Evolutionary conservation across 352 stramenopile species (phyloP), one percentile per base, ranked within the genome.

Genomic region (Hyaloperonospora arabidopsidis): DNA sequence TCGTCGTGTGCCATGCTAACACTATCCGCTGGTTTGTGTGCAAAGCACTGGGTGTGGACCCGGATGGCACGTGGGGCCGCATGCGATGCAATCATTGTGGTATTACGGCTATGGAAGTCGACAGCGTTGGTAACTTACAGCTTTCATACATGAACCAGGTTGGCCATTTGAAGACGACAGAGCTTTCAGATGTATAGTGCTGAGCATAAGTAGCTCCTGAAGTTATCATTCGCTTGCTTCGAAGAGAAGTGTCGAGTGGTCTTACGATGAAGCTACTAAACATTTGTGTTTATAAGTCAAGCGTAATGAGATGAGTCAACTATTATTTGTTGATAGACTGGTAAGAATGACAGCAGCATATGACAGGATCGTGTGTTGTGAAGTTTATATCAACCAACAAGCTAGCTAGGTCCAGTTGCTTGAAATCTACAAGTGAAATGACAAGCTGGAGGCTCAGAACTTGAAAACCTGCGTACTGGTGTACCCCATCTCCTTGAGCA

Each of bases 1-100:
- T 86, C 17, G 50, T 86, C 11, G 72, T 86, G 36, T 84, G 76
- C 50, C 76, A 86, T 59, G 72, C 77, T 45, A 87, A 85, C 63
- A 79, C 84, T 52, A 86, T 89, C 49, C 76, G 75, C 18, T 86
- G 73, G 73, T 84, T 89, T 34, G 61, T 84, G 28, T 86, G 76
- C 70, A 76, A 78, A 45, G 65, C 75, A n/a, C 46, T 89, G 4
- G 76, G 76, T 21, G 68, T 85, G 6, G 72, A 83, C 36, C 76
- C 75, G 5, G 72, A 86, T 28, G 73, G 74, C 35, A 82, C 68
- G 52, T 87, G 77, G 77, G 77, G 77, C 5, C 74, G 71, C 59
- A 86, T 87, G 77, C 71, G 75, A 53, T 82, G 79, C 71, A 85
- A 78, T 53, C 70, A 87, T 63, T 84, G 73, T 45, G 72, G 70